Base-by-base conservation (phyloP, 2,329 filamentous ascomycete genomes). In the Domatiomyces globalis region DNA sequence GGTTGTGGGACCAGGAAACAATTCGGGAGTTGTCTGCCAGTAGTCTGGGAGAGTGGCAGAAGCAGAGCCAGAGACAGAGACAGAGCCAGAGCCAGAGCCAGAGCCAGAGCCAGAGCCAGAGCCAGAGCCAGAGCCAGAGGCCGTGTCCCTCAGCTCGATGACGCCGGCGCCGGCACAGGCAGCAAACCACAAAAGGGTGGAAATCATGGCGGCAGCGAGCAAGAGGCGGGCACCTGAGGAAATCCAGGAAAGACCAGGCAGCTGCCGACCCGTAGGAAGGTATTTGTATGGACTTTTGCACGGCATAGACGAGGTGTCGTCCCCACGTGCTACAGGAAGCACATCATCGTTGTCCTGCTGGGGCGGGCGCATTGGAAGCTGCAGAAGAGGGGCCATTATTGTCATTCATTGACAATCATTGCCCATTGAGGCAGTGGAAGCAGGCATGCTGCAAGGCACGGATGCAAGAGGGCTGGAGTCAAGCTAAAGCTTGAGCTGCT, bases 1-100 rank as follows among this genome's bases (percentile, higher is more conserved):
- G 73, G 4, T 81, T 5, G 55, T 58, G n/a, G 55, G 55, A 22
- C 58, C 56, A 39, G 58, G 42, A 19, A 46, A 59, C 12, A 56
- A n/a, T 43, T 60, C 29, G 20, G 56, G 53, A 19, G 46, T 52
- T 12, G 58, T 59, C 49, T 60, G 55, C 36, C 56, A 60, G 47
- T 57, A 59, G 20, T 57, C 47, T 42, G 55, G 56, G 10, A 58
- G 55, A 17, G 47, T 50, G 22, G 53, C 49, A 19, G 54, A 52
- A 4, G 49, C 17, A 27, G 46, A 36, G 43, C 17, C 45, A 36
- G 46, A n/a, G n/a, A n/a, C n/a, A n/a, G n/a, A n/a, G n/a, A n/a
- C n/a, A n/a, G n/a, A n/a, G n/a, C n/a, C 17, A 49, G 50, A 19
- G 44, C 48, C 18, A 15, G 27, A 33, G 29, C 2, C 29, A 10